Evolutionary conservation across 768 basidiomycete species (phyloP).

Genomic region (Boletus sp.): DNA sequence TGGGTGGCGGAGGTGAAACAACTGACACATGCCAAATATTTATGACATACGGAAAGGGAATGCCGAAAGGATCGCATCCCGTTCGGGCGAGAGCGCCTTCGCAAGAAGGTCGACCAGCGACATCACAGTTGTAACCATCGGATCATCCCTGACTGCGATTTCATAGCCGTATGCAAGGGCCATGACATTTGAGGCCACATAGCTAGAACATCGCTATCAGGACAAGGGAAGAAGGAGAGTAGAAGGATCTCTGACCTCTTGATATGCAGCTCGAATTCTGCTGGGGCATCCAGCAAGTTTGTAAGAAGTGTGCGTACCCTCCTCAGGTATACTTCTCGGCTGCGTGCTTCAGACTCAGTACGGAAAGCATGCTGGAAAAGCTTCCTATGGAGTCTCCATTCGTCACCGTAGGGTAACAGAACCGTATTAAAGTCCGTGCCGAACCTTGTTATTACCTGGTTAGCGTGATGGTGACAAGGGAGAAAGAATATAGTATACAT

Average conservation of each 20-base stretch:
- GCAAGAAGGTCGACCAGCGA: constrained; percentile 20
- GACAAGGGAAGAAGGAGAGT: too few relatives aligned
- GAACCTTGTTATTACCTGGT: constrained; percentile 14
- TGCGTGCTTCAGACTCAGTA: constrained; percentile 16
- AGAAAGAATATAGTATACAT: constrained; percentile 7
- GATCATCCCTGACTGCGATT: constrained; percentile 13
- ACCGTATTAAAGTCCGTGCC: constrained; percentile 28
- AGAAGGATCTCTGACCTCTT: not conserved
- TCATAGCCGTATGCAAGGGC: constrained; percentile 27
- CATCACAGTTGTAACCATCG: constrained; percentile 19
- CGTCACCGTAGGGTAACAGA: constrained; percentile 27
- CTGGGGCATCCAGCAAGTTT: constrained; percentile 21
- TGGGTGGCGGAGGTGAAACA: not conserved
- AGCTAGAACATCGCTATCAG: constrained; percentile 6
- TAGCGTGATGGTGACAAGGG: not conserved
- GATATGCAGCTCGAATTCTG: constrained; percentile 23
- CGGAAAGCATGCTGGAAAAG: constrained; percentile 29
- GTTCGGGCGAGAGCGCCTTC: constrained; percentile 19
- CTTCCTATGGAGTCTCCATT: constrained; percentile 31
- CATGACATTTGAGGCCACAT: constrained; percentile 25
- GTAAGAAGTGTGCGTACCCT: constrained; percentile 19
- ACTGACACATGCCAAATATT: not conserved
- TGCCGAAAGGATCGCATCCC: constrained; percentile 16
- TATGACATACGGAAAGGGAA: constrained; percentile 23
- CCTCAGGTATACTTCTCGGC: constrained; percentile 20